A percentile compares a stretch with the other conserved stretches of the same genome.
Evolutionary conservation across 306 rosid genomes (phyloP).

Genomic region (Corylus avellana): DNA sequence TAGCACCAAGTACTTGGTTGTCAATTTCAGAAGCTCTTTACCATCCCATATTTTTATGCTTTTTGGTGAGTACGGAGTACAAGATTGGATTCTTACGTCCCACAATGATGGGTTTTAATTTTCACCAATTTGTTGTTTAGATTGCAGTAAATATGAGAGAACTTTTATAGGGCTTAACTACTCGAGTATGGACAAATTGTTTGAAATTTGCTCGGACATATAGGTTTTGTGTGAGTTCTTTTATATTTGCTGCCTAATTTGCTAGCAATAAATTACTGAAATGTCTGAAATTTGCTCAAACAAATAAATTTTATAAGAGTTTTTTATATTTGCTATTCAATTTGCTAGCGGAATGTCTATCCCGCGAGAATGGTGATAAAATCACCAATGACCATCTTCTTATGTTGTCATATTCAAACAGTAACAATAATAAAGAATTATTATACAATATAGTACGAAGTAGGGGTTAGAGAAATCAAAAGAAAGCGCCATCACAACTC

Average conservation of each 20-base stretch:
- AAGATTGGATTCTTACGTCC: conserved; percentile 14
- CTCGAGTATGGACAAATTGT: too few species aligned
- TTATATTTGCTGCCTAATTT: too few species aligned
- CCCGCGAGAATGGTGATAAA: conserved; percentile 22
- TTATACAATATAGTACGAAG: conserved; percentile 26
- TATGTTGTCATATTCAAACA: conserved; percentile 39
- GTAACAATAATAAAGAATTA: conserved; percentile 28
- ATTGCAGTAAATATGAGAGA: too few species aligned
- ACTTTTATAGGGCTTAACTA: too few species aligned
- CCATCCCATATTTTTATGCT: not conserved
- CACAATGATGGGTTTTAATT: not conserved
- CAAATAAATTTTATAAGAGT: too few species aligned
- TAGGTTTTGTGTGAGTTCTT: too few species aligned
- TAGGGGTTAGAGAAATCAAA: conserved; percentile 27
- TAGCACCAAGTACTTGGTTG: not conserved
- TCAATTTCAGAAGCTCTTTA: not conserved
- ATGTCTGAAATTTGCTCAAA: too few species aligned
- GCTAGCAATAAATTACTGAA: too few species aligned
- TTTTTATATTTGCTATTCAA: too few species aligned
- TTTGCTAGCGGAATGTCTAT: not conserved
- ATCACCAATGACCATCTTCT: conserved; percentile 22
- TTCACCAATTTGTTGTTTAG: not conserved
- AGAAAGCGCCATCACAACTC: conserved; percentile 62
- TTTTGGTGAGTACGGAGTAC: conserved; percentile 26
- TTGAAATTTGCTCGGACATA: too few species aligned